phyloP scores from a whole-genome alignment of 345 rosid genomes.

The Populus tremula region DNA sequence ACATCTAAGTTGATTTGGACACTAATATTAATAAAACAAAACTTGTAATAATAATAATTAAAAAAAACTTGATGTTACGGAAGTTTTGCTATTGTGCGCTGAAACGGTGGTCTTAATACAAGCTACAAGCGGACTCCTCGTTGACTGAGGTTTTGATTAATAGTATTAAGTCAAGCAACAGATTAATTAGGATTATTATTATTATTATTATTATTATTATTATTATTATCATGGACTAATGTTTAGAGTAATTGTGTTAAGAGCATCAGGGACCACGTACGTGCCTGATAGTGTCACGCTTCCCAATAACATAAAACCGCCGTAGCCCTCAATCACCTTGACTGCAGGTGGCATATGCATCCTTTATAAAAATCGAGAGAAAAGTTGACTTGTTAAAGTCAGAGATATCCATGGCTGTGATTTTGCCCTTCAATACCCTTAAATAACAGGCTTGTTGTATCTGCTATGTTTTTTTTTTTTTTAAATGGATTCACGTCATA shows the following conservation, averaged over 20 bases:
- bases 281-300: background rate
- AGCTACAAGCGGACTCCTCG: background rate
- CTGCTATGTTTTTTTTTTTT: background rate
- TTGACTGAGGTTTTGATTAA: background rate
- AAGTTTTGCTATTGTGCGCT: conserved; percentile 22
- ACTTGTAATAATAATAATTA: too few relatives aligned
- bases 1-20: fast-evolving
- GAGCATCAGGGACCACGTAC: background rate
- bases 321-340: background rate
- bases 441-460: background rate
- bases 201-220: background rate
- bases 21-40: too few relatives aligned
- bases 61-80: too few relatives aligned
- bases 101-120: background rate
- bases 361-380: background rate
- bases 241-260: too few relatives aligned
- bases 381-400: background rate
- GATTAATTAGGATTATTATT: background rate
- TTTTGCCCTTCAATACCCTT: background rate
- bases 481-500: background rate
- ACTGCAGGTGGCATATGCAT: background rate
- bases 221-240: background rate
- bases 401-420: conserved; percentile 8
- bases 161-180: too few relatives aligned
- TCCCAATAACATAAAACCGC: background rate